Evolutionary conservation across 2,329 filamentous ascomycete genomes (phyloP), one percentile per base, ranked within the genome.

Genomic region (Dactylonectria estremocensis): DNA sequence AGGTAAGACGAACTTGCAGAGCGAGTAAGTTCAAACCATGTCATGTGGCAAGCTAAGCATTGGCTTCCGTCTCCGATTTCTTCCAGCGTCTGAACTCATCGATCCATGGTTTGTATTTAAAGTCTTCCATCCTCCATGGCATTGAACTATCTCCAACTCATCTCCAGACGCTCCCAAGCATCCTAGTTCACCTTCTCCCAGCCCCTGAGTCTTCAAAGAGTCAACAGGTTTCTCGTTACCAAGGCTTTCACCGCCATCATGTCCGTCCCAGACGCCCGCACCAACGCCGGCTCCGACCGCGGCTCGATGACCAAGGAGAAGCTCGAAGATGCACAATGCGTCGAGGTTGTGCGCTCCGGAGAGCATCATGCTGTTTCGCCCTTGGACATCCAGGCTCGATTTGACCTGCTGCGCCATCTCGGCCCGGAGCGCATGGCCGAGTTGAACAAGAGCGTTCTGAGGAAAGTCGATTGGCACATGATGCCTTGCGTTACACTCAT

Each of bases 391-490:
- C 76, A 77, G 7, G 68, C 64, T 11, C 68, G 64, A 7, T 76
- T 77, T 13, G 69, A 75, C 7, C 70, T 72, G 8, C 63, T 78
- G 0, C 70, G 72, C 0, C 66, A 72, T 40, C 64, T 77, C 2
- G 69, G 68, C 10, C 58, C 71, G 6, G 64, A 62, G 1, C 70
- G 77, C 40, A 74, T 78, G 76, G 62, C 66, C 0, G 57, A 37
- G 4, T 58, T 79, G 18, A 77, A 77, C 70, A 78, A 75, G 16
- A 67, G 61, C 2, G 73, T 80, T 16, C 61, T 74, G n/a, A 76
- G 64, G 24, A 79, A 76, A 60, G 70, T 80, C 24, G 78, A 80
- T 49, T 76, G 74, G 75, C 71, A 74, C 7, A 75, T 80, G 40
- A 43, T 43, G 40, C 40, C 40, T n/a, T 43, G 40, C 8, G 40